Base-by-base conservation (phyloP, 805 yeast species). In the Jamesozyma piceae region DNA sequence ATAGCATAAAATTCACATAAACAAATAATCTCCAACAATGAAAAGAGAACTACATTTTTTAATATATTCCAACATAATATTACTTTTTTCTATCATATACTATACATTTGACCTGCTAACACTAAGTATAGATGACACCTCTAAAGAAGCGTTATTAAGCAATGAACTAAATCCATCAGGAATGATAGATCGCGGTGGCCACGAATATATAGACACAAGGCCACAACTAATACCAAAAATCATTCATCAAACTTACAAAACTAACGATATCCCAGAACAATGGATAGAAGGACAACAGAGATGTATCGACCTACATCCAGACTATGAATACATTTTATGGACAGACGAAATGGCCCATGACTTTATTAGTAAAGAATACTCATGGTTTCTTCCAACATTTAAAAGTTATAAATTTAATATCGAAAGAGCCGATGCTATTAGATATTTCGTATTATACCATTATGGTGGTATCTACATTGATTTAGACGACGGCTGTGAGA, bases 401-500 rank as follows among this genome's bases (percentile, higher is more conserved):
- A 90, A 85, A 53, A 62, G 71, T 21, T 89, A 89, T 57, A 75
- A 73, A 34, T 87, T 78, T 57, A 87, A 89, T 13, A 89, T 89
- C 50, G 79, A 86, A 68, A 68, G 97, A 44, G 96, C 95, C 1
- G 96, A 89, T 56, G 92, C 86, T 5, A 83, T 89, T 38, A 72
- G 96, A 49, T 89, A 89, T 65, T 89, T 89, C 64, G 82, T 85
- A 5, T 66, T 89, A 48, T 73, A 71, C 42, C 88, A 85, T 57
- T 88, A 73, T 56, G 97, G 97, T 47, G 97, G 97, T 35, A 71
- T 89, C 37, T 89, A 89, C 63, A 78, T 88, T 49, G 97, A 88
- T 63, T 67, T 89, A 51, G 97, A 88, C 58, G 95, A 84, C 60
- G 95, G 92, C 6, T 87, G 95, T 63, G 75, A 75, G 50, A 71